Evolutionary conservation across 2,329 filamentous ascomycete species (phyloP).

Genomic region (Claviceps africana): DNA sequence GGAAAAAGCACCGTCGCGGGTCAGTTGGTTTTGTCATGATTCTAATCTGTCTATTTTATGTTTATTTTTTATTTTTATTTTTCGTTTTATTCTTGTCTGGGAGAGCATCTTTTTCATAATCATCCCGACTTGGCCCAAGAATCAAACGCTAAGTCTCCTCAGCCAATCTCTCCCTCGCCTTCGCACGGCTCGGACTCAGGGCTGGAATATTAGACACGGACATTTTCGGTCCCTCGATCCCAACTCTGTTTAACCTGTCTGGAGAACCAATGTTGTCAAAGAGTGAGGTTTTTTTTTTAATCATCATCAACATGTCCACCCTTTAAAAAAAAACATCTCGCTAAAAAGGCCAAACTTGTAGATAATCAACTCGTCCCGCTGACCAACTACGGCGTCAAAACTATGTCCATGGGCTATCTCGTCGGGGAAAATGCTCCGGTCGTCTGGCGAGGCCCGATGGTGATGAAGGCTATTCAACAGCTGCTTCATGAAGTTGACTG

Average conservation of each 20-base stretch:
- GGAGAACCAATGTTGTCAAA: conserved; percentile 63
- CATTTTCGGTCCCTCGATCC: conserved; percentile 91
- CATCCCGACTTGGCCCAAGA: too few species aligned
- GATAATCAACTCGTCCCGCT: conserved; percentile 74
- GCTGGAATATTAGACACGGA: conserved; percentile 88
- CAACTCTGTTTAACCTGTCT: conserved; percentile 71
- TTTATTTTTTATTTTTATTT: neutral
- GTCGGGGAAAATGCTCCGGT: conserved; percentile 68
- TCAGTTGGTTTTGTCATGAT: conserved; percentile 20
- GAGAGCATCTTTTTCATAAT: too few species aligned
- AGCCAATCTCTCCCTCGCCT: conserved; percentile 74
- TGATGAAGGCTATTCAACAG: conserved; percentile 93
- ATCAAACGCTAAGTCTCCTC: neutral
- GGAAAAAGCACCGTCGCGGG: conserved; percentile 90
- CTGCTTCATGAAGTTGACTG: conserved; percentile 91
- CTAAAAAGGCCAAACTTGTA: conserved; percentile 16
- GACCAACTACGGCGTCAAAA: conserved; percentile 89
- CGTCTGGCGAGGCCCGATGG: conserved; percentile 93
- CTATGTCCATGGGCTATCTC: conserved; percentile 97
- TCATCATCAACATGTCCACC: too few species aligned
- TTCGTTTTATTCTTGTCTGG: neutral
- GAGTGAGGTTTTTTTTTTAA: conserved; percentile 47
- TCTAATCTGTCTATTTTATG: too few species aligned
- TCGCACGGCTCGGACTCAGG: conserved; percentile 67
- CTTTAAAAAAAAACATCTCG: neutral